A percentile compares a stretch with the other conserved stretches of the same genome.
Conservation (phyloP, 2,329 filamentous ascomycete genomes). For the Talaromyces sp. region DNA sequence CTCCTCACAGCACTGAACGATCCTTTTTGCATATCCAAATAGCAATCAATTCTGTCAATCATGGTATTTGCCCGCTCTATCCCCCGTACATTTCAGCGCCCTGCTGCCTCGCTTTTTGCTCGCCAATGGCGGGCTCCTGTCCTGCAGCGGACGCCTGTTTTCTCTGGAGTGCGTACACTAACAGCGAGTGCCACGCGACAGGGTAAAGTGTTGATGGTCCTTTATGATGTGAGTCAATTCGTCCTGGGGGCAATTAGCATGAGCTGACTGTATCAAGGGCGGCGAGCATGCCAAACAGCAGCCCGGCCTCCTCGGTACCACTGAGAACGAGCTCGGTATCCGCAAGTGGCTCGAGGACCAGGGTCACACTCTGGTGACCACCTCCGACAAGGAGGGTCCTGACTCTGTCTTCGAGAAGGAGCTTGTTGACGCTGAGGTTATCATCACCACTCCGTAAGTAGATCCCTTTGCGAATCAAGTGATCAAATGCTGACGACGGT, state of each 20-base stretch:
- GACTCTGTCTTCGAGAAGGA: constrained; percentile 92
- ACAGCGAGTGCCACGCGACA: constrained; percentile 65
- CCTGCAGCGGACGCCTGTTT: constrained; percentile 24
- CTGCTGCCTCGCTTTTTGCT: constrained; percentile 51
- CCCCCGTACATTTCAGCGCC: constrained; percentile 54
- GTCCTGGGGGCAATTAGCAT: background rate
- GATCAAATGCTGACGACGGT: background rate
- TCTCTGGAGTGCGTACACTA: constrained; percentile 58
- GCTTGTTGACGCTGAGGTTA: constrained; percentile 93
- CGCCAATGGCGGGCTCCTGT: constrained; percentile 32
- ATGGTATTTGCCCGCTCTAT: constrained; percentile 64
- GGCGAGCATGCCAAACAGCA: constrained; percentile 84
- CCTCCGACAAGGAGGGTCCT: constrained; percentile 94
- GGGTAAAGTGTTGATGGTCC: constrained; percentile 92
- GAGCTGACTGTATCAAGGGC: constrained; percentile 47
- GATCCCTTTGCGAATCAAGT: too few species aligned
- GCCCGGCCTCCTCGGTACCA: constrained; percentile 85
- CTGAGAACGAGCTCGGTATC: constrained; percentile 96
- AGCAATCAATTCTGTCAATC: constrained; percentile 32
- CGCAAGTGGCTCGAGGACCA: constrained; percentile 97
- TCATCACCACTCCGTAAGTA: constrained; percentile 92
- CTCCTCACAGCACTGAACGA: background rate
- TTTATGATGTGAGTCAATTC: constrained; percentile 72
- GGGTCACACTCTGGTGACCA: constrained; percentile 94
- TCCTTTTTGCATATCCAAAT: background rate